These are phyloP conservation scores for Tricholoma flavovirens DNA, from an alignment of 768 basidiomycete species.

Conservation along the genomic window DNA sequence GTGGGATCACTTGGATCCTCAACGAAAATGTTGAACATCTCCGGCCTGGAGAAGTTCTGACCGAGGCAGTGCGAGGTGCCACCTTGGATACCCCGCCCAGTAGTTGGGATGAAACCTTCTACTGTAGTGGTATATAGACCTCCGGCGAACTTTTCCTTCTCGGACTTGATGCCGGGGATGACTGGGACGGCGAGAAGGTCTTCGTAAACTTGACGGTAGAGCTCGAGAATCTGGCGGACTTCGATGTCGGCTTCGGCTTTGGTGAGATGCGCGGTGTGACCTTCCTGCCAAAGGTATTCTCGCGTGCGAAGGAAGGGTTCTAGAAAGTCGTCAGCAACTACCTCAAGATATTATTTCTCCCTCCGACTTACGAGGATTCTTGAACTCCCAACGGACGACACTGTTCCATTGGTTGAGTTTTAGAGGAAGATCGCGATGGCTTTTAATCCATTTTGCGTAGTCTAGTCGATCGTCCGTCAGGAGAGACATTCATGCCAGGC, in stretches of 20 bases:
- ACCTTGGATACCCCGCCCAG: constrained; percentile 95
- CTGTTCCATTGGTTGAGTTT: constrained; percentile 99
- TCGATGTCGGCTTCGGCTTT: constrained; percentile 88
- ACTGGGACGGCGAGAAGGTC: constrained; percentile 97
- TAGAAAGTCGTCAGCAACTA: constrained; percentile 24
- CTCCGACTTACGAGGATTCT: constrained; percentile 77
- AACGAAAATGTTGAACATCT: constrained; percentile 98
- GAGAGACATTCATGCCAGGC: background rate
- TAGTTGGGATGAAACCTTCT: constrained; percentile 96
- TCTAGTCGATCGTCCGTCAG: constrained; percentile 39
- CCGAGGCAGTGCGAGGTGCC: constrained; percentile 98
- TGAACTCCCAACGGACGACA: constrained; percentile 99
- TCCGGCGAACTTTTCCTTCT: constrained; percentile 99
- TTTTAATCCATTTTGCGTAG: constrained; percentile 98
- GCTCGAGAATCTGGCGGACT: constrained; percentile 90
- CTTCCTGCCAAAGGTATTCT: constrained; percentile 99
- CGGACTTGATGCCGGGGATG: constrained; percentile 94
- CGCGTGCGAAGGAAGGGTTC: constrained; percentile 98
- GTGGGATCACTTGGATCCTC: constrained; percentile 83
- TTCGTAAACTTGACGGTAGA: constrained; percentile 93
- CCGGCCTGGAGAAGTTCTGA: constrained; percentile 93
- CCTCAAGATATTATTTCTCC: background rate
- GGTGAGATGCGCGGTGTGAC: constrained; percentile 91
- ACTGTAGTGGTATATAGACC: constrained; percentile 97
- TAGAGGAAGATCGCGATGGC: constrained; percentile 92